A percentile compares a stretch with the other conserved stretches of the same genome.
Conservation (phyloP, 495 filamentous ascomycete species). For the Penicillium mononematosum region DNA sequence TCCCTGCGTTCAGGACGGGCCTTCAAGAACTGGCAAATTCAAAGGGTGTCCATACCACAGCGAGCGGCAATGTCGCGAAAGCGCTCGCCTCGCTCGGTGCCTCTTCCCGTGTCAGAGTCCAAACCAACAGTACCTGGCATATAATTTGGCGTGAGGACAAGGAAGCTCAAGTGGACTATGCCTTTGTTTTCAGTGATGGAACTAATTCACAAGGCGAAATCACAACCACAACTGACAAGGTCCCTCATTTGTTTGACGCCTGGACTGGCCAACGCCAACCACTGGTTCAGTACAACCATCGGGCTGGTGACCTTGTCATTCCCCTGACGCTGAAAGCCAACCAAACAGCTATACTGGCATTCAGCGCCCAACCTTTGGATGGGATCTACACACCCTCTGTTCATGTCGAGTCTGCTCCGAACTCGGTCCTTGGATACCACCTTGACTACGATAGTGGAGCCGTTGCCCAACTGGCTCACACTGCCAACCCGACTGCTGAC, state of each 20-base stretch:
- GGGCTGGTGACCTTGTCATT: slow-evolving; percentile 23
- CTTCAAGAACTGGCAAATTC: background rate
- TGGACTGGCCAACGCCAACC: slow-evolving; percentile 45
- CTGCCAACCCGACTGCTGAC: slow-evolving; percentile 4
- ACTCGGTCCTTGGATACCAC: slow-evolving; percentile 24
- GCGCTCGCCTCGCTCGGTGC: background rate
- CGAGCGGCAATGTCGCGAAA: background rate
- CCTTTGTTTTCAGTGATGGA: background rate
- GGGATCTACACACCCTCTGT: background rate
- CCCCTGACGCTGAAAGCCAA: slow-evolving; percentile 35
- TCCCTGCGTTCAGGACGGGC: background rate
- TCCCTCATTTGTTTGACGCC: slow-evolving; percentile 40
- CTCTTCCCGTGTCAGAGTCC: background rate
- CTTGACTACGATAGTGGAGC: slow-evolving; percentile 11
- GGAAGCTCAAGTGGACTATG: background rate
- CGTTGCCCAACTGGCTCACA: slow-evolving; percentile 17
- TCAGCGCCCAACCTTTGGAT: slow-evolving; percentile 12
- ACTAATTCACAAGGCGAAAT: background rate
- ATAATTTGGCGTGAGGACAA: background rate
- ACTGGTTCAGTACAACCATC: slow-evolving; percentile 29
- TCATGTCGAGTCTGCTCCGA: slow-evolving; percentile 6
- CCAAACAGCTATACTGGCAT: slow-evolving; percentile 40
- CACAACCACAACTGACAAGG: slow-evolving; percentile 10
- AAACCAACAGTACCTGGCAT: background rate
- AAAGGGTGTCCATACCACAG: background rate